Percentiles rank a stretch among this genome's conserved stretches.
Conservation (phyloP, 176 grass and related monocot genomes). For the Aegilops bicornis region DNA sequence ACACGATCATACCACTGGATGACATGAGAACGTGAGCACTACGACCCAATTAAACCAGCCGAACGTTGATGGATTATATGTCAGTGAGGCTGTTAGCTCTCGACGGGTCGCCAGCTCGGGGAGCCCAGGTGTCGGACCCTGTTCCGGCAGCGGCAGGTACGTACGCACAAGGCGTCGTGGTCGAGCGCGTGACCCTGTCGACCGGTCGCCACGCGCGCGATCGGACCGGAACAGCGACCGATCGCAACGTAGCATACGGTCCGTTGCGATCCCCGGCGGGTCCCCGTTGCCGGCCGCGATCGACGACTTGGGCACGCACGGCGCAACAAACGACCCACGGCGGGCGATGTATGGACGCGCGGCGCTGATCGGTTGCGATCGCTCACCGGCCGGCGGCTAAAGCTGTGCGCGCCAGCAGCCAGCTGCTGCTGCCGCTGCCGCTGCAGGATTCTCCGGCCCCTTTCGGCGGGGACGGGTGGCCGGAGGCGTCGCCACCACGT, state of each 20-base stretch:
- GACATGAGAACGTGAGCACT: background rate
- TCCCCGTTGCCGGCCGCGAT: background rate
- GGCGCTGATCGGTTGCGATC: background rate
- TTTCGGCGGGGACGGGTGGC: background rate
- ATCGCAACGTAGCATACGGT: background rate
- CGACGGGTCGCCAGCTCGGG: background rate
- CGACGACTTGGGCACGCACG: background rate
- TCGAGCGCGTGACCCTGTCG: background rate
- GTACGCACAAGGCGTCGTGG: background rate
- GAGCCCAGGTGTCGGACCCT: slow-evolving; percentile 12
- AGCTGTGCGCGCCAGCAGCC: too few species aligned
- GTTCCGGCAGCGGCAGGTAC: background rate
- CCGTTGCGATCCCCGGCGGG: background rate
- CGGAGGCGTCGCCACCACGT: slow-evolving; percentile 1
- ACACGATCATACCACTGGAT: background rate
- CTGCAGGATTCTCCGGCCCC: background rate
- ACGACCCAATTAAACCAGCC: background rate
- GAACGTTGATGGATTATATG: background rate
- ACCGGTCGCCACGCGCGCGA: too few species aligned
- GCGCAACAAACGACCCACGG: background rate
- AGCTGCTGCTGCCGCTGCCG: too few species aligned
- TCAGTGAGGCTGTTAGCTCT: background rate
- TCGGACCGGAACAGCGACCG: background rate
- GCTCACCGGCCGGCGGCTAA: background rate
- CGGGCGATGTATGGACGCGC: background rate